A percentile compares a stretch with the other conserved stretches of the same genome.
Conservation (phyloP, 805 yeast genomes). For the Candida mattraensis region DNA sequence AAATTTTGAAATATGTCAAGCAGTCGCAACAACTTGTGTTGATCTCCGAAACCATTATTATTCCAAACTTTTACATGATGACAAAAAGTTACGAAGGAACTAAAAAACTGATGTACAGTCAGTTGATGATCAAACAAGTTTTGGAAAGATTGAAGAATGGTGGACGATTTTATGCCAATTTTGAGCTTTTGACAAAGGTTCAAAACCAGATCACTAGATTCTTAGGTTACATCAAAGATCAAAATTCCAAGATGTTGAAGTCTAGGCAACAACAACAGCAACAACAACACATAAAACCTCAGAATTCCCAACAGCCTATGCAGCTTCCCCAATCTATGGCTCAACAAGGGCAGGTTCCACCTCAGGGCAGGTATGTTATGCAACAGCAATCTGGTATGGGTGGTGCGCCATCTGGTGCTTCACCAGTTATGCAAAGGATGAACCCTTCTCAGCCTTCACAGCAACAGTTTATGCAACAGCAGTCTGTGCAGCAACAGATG, state of each 20-base stretch:
- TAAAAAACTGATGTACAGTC: constrained; percentile 71
- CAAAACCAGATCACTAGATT: constrained; percentile 72
- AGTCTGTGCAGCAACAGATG: no score
- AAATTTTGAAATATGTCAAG: constrained; percentile 54
- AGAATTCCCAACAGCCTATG: constrained; percentile 15
- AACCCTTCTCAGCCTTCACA: constrained; percentile 12
- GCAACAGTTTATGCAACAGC: constrained; percentile 15
- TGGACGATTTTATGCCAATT: constrained; percentile 64
- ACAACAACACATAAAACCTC: constrained; percentile 17
- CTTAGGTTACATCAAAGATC: constrained; percentile 72
- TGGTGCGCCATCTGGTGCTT: constrained; percentile 6
- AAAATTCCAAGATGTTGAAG: constrained; percentile 29
- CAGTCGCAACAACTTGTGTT: constrained; percentile 59
- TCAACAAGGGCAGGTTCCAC: constrained; percentile 20
- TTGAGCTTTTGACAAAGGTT: constrained; percentile 67
- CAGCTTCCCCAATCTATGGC: constrained; percentile 15
- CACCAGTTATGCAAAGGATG: constrained; percentile 15
- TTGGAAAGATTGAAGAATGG: constrained; percentile 57
- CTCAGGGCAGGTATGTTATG: constrained; percentile 21
- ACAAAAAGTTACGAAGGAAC: constrained; percentile 78
- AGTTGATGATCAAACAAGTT: constrained; percentile 75
- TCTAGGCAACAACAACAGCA: constrained; percentile 24
- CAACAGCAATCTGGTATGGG: constrained; percentile 13
- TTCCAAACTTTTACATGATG: constrained; percentile 74
- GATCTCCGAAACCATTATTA: constrained; percentile 65